A percentile compares a stretch with the other conserved stretches of the same genome.
Evolutionary conservation across 495 filamentous ascomycete species (phyloP).

Genomic region (Glarea lozoyensis): DNA sequence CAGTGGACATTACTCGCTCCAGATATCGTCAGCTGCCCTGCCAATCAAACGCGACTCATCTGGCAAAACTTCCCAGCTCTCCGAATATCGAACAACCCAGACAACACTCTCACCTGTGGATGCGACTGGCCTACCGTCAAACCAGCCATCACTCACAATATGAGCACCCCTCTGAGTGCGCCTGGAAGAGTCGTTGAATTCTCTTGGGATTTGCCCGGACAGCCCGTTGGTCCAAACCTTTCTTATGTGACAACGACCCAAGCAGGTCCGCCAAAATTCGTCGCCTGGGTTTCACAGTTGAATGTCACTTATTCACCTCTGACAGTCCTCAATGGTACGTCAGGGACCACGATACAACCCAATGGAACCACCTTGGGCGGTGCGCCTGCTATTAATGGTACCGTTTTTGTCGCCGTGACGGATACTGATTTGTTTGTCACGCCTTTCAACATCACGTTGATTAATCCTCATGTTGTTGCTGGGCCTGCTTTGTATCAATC

Average conservation of each 20-base stretch:
- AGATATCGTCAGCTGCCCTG: constrained; percentile 72
- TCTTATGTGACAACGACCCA: constrained; percentile 59
- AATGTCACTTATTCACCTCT: constrained; percentile 77
- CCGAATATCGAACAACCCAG: constrained; percentile 67
- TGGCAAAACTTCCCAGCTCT: constrained; percentile 89
- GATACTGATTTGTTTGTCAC: constrained; percentile 60
- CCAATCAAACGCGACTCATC: constrained; percentile 61
- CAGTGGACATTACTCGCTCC: constrained; percentile 79
- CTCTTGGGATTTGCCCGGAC: constrained; percentile 65
- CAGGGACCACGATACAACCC: constrained; percentile 65
- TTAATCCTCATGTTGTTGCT: constrained; percentile 73
- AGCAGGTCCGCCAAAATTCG: constrained; percentile 54
- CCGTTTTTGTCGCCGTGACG: constrained; percentile 71
- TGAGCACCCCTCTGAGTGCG: constrained; percentile 58
- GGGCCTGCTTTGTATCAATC: constrained; percentile 69
- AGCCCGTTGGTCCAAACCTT: constrained; percentile 68
- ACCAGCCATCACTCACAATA: constrained; percentile 55
- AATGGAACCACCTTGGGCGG: constrained; percentile 48
- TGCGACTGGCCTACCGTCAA: constrained; percentile 37
- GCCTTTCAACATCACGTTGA: constrained; percentile 63
- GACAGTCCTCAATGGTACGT: constrained; percentile 35
- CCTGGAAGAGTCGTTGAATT: constrained; percentile 65
- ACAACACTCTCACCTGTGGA: constrained; percentile 45
- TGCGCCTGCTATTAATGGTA: constrained; percentile 62
- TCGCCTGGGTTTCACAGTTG: constrained; percentile 72